Base-by-base conservation (phyloP, 2,329 filamentous ascomycete genomes). In the Colletotrichum aenigma region DNA sequence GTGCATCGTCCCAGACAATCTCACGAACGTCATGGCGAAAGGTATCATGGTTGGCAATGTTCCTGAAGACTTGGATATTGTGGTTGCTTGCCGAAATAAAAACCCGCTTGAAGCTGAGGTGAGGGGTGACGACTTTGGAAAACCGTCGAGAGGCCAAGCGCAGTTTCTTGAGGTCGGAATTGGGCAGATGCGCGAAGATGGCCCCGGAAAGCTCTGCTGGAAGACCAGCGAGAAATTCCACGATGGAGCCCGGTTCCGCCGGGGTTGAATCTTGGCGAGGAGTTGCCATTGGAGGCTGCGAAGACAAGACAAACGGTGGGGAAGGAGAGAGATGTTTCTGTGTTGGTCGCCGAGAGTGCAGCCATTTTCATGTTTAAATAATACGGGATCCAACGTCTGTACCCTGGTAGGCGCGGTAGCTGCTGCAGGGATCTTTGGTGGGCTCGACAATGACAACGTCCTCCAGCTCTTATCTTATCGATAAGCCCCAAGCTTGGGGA, bases 1-100 rank as follows among this genome's bases (percentile, higher is more conserved):
- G 73, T 8, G 78, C 79, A 66, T 85, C 84, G 32, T 87, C 83
- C 83, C 82, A 87, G 36, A 88, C 81, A 7, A 88, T 81, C 71
- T 88, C 85, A 4, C 64, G 75, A 9, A 88, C 79, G 1, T 71
- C 43, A 1, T 77, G 61, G 6, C 82, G 81, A 61, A 84, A 83
- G 0, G 58, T 70, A 7, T 83, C 80, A 75, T 87, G 82, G 10
- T 83, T 76, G 8, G 86, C 82, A 64, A 88, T 78, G 7, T 80
- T 79, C 4, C 81, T 79, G 26, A 85, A 81, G 6, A 85, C 84
- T 7, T 82, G 61, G 9, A 88, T 77, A 67, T 87, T 84, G 26
- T 81, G 80, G 5, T 81, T 81, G 65, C 85, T 87, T 7, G 86
- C 81, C 5, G 84, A 86, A 5, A 88, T 76, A 66, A 85, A 88